These are phyloP conservation scores for Carex arenaria DNA, from an alignment of 202 grass and related monocot genomes.

Conservation along the genomic window DNA sequence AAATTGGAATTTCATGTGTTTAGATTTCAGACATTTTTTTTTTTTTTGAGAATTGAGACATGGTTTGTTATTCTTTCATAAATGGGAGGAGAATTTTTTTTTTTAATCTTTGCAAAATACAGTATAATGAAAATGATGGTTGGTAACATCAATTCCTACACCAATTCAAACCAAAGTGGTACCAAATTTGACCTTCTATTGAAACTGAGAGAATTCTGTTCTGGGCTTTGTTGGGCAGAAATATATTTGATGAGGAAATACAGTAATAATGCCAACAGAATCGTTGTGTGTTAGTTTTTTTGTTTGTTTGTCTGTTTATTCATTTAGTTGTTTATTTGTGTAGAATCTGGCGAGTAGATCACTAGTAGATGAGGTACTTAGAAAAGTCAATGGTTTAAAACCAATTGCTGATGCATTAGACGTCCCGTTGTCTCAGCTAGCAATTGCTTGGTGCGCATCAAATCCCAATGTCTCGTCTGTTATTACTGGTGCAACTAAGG, in stretches of 20 bases:
- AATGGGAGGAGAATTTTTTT: background rate
- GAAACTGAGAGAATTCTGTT: background rate
- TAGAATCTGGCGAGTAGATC: constrained; percentile 93
- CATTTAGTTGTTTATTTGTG: background rate
- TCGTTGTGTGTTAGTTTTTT: background rate
- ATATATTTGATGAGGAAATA: background rate
- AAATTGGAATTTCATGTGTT: background rate
- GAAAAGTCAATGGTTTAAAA: constrained; percentile 82
- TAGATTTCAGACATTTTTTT: background rate
- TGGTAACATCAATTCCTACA: background rate
- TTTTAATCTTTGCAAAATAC: background rate
- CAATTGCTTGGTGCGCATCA: constrained; percentile 95
- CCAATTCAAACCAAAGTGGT: background rate
- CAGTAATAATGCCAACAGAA: background rate
- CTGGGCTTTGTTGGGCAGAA: background rate
- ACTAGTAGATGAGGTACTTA: constrained; percentile 76
- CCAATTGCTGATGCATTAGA: constrained; percentile 77
- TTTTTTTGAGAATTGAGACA: background rate
- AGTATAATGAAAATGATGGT: background rate
- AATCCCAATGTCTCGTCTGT: constrained; percentile 93
- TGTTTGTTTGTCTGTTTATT: background rate
- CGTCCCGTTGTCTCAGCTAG: constrained; percentile 75
- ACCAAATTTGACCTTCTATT: background rate
- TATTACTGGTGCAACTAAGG: constrained; percentile 98
- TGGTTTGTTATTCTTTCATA: background rate